Base-by-base conservation (phyloP, 2,329 filamentous ascomycete species). In the Arthroderma sp. region DNA sequence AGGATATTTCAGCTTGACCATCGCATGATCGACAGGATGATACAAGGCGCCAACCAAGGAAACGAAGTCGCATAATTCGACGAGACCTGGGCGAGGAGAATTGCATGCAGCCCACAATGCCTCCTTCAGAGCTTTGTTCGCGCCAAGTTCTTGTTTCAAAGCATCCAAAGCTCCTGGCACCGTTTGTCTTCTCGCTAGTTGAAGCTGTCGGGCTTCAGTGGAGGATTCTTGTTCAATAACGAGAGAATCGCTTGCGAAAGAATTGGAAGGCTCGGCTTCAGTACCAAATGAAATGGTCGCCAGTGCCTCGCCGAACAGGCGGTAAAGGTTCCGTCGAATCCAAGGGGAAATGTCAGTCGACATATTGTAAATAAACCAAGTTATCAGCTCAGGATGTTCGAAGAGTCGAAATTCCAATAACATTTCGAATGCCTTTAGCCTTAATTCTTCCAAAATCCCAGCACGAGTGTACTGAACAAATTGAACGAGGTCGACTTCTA, bases 381-480 rank as follows among this genome's bases (percentile, higher is more conserved):
- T 75, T 56, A 84, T 66, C 17, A 84, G 71, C 8, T 74, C 72
- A 9, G 77, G 72, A 49, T 74, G 73, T 38, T 74, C 74, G 38
- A 80, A 75, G 56, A 81, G 70, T 54, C 79, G 79, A 8, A 82
- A 71, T 17, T 81, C 77, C 31, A 81, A 72, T 0, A 85, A 71
- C 59, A 78, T 81, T 23, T 76, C 71, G 67, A 83, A 84, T 2
- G 82, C 82, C 56, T 79, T 75, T 17, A 83, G 61, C 4, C 82
- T 79, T 25, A 85, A 77, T 58, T 80, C 75, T 53, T 83, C 79
- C 56, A 80, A 81, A 19, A 82, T 84, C 23, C 79, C 80, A 19
- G 76, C 70, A 55, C 79, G 73, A 1, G 81, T 81, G 63, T 85
- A 85, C 55, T 81, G 79, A 58, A 85, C 64, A 59, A 85, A 81